Base-by-base conservation (phyloP, 441 rosid genomes). In the Metrosideros polymorpha region DNA sequence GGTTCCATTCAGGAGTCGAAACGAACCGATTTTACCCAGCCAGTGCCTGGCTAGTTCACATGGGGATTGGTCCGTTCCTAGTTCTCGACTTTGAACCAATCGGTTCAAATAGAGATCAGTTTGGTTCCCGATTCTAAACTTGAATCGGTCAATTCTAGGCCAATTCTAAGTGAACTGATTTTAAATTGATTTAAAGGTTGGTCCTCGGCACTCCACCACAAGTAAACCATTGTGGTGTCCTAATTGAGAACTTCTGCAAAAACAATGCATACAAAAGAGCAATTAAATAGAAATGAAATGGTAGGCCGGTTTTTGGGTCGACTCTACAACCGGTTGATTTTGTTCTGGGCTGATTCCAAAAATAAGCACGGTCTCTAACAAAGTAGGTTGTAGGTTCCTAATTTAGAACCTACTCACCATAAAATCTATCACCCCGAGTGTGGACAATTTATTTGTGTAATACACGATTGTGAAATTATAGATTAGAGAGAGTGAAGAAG, bases 21-120 rank as follows among this genome's bases (percentile, higher is more conserved):
- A 3, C 6, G 0, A 71, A 71, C 2, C 5, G 5, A 6, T 22
- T 17, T 22, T 43, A 39, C n/a, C 4, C 2, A 5, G 6, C 1
- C 25, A 12, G 8, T 39, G 22, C n/a, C 9, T 39, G 10, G 2
- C 5, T 2, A 3, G 15, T 10, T 22, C 47, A 19, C 4, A 35
- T 35, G 14, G 45, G 4, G 2, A 35, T 6, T 39, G n/a, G 5
- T 71, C 22, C 9, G 27, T 5, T 71, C 10, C 1, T 7, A 27
- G 1, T 9, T 66, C 1, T 39, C 5, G 45, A 7, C 49, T 39
- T 71, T 71, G 79, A 24, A 39, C 1, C 0, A 5, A 12, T 71
- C 3, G 9, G 5, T 39, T 39, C 2, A 22, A 3, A 32, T 61
- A 7, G 5, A 9, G 4, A 5, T 32, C 9, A 9, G 43, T 8